Conservation (phyloP, 768 basidiomycete genomes). For the Thelephora ganbajun region DNA sequence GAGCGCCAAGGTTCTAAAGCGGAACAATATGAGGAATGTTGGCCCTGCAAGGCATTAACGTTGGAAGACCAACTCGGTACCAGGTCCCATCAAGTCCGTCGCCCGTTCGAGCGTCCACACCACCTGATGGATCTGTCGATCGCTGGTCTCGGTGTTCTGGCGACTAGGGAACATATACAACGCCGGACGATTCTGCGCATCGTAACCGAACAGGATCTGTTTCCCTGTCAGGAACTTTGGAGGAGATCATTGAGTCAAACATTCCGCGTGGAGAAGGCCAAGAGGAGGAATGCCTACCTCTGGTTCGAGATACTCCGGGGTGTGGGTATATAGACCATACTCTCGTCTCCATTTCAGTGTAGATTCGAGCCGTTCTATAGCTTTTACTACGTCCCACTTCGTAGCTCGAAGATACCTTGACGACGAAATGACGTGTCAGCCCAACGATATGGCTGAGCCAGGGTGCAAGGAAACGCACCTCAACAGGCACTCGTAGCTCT, state of each 20-base stretch:
- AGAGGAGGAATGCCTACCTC: slow-evolving; percentile 11
- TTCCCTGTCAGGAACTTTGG: slow-evolving; percentile 20
- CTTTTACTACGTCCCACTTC: slow-evolving; percentile 16
- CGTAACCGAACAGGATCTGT: slow-evolving; percentile 21
- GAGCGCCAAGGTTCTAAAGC: slow-evolving; percentile 43
- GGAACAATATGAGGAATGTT: background rate
- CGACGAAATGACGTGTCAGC: background rate
- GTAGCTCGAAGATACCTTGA: slow-evolving; percentile 19
- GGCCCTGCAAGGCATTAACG: background rate
- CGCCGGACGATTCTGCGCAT: slow-evolving; percentile 12
- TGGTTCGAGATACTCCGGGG: slow-evolving; percentile 15
- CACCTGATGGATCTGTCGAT: slow-evolving; percentile 17
- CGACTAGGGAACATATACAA: slow-evolving; percentile 20
- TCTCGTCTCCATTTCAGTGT: slow-evolving; percentile 22
- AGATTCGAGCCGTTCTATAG: slow-evolving; percentile 18
- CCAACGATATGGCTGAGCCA: background rate
- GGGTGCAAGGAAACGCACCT: slow-evolving; percentile 23
- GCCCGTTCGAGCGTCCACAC: slow-evolving; percentile 20
- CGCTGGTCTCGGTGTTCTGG: slow-evolving; percentile 19
- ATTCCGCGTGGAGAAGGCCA: background rate
- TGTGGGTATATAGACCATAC: slow-evolving; percentile 15
- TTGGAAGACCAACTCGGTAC: slow-evolving; percentile 13
- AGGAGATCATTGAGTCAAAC: background rate
- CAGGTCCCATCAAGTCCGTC: slow-evolving; percentile 18
- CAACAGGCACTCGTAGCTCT: slow-evolving; percentile 59